Evolutionary conservation across 192 early-diverging fungal species (phyloP), one percentile per base, ranked within the genome.

Genomic region (Coemansia aciculifera): DNA sequence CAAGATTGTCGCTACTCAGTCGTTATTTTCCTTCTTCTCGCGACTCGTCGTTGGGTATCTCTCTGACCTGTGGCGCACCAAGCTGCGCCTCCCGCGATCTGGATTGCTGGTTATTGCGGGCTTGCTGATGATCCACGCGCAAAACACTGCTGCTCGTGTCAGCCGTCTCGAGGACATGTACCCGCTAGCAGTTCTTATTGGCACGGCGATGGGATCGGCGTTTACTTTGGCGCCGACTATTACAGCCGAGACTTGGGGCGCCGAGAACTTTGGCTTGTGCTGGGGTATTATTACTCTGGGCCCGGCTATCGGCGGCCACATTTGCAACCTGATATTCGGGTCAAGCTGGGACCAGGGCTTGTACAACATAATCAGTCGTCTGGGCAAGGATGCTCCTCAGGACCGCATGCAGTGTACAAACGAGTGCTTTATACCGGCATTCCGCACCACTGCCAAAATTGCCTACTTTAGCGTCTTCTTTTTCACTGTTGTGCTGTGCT

Each of bases 251-350:
- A 78, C 75, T 13, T 85, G 83, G 83, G 83, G 83, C 12, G 79
- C 78, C 9, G 64, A 78, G n/a, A 80, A 81, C 63, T 79, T 85
- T 71, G 77, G 75, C 69, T 64, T 77, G 10, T 81, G 74, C 70
- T 88, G 87, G 87, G 86, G 87, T 38, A 72, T 85, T 56, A 82
- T 87, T 29, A 85, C 85, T 29, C 71, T 87, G 63, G 85, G 84
- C 39, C 81, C 84, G 0, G 88, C 89, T 2, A 48, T 90, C 8
- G 89, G 89, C 46, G 88, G 87, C 3, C 89, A 89, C 32, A 27
- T 87, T 9, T 89, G 86, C 68, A 89, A 87, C 64, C 51, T 89
- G 51, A 63, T 89, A 10, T 89, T 89, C 66, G 89, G 89, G 8
- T 77, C 72, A 34, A 78, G 81, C 39, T 87, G 84, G 68, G 89